These are phyloP conservation scores for Cryptosporidium sp. DNA, from an alignment of 169 alveolate genomes.

Conservation along the genomic window DNA sequence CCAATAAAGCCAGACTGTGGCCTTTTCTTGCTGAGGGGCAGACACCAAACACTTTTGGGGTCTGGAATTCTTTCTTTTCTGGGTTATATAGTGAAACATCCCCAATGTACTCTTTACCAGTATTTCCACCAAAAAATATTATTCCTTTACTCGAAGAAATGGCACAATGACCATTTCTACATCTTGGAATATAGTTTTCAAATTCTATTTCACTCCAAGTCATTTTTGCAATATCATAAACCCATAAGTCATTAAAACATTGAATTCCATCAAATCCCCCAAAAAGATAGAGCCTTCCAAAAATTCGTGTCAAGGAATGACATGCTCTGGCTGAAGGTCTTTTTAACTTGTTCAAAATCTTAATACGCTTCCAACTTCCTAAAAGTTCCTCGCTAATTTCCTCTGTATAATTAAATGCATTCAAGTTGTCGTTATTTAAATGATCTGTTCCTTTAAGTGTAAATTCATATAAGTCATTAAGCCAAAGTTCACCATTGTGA, in stretches of 20 bases:
- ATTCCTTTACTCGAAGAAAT: constrained; percentile 78
- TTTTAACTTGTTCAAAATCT: constrained; percentile 61
- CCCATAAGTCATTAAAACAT: constrained; percentile 82
- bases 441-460: constrained; percentile 68
- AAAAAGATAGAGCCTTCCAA: constrained; percentile 78
- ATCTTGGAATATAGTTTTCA: constrained; percentile 79
- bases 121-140: constrained; percentile 82
- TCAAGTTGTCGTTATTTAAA: constrained; percentile 63
- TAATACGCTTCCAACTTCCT: constrained; percentile 78
- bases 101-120: constrained; percentile 80
- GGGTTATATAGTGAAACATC: constrained; percentile 78
- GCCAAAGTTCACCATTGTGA: constrained; percentile 82
- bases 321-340: constrained; percentile 83
- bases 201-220: constrained; percentile 80
- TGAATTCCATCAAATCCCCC: constrained; percentile 84
- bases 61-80: constrained; percentile 78
- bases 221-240: constrained; percentile 77
- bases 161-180: constrained; percentile 83
- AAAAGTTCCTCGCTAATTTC: constrained; percentile 65
- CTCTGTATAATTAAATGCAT: background rate
- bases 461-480: constrained; percentile 81
- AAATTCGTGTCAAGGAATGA: constrained; percentile 81
- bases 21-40: constrained; percentile 83
- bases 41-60: constrained; percentile 78
- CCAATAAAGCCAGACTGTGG: constrained; percentile 76